phyloP scores from a whole-genome alignment of 352 stramenopile genomes.

The Phytophthora ohioensis region DNA sequence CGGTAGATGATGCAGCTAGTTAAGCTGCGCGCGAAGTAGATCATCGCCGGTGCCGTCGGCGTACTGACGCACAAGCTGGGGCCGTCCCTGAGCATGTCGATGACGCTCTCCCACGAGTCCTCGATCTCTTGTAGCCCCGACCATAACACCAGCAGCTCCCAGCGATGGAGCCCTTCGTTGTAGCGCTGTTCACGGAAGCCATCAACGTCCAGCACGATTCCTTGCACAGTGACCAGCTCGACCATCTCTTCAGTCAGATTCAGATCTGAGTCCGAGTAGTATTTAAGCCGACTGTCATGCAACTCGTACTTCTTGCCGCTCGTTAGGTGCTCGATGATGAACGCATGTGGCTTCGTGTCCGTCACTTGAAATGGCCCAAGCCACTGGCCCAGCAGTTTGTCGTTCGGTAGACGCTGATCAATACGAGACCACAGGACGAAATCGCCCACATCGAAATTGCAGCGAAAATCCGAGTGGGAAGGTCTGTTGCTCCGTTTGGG shows the following conservation, averaged over 20 bases:
- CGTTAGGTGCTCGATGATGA: constrained; percentile 25
- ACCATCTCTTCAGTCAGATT: not conserved
- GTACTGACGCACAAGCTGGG: too few relatives aligned
- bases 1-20: too few relatives aligned
- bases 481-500: too few relatives aligned
- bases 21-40: too few relatives aligned
- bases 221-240: not conserved
- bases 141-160: too few relatives aligned
- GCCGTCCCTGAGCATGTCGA: too few relatives aligned
- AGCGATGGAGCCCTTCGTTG: too few relatives aligned
- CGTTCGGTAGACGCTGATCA: constrained; percentile 14
- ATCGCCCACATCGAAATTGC: not conserved
- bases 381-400: constrained; percentile 32
- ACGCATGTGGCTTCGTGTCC: constrained; percentile 6
- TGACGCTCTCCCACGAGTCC: too few relatives aligned
- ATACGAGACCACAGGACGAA: not conserved
- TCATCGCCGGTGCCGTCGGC: too few relatives aligned
- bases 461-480: too few relatives aligned
- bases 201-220: not conserved
- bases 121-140: too few relatives aligned
- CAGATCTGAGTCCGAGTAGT: not conserved
- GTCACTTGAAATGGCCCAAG: constrained; percentile 26
- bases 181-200: too few relatives aligned
- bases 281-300: not conserved
- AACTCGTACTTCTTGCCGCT: constrained; percentile 12